phyloP scores from a whole-genome alignment of 768 basidiomycete species.

The Erythrobasidium yunnanense region DNA sequence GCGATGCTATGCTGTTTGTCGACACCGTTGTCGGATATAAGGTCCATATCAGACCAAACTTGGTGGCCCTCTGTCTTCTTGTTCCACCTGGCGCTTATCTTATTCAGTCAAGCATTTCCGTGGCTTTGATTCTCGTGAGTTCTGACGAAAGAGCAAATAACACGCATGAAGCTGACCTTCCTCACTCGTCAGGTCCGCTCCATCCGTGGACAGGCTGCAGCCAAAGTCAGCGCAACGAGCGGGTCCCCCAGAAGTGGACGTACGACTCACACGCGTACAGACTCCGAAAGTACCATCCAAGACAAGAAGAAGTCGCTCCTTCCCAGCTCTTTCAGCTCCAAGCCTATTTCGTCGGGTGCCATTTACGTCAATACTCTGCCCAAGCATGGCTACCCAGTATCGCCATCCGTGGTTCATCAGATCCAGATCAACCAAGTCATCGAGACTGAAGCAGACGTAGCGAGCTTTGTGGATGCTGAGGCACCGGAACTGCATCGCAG shows the following conservation, averaged over 20 bases:
- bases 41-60: neutral
- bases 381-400: neutral
- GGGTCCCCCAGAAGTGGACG: too few relatives aligned
- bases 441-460: neutral
- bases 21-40: conserved; percentile 7
- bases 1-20: conserved; percentile 4
- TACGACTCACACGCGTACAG: conserved; percentile 2
- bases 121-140: conserved; percentile 9
- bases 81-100: neutral
- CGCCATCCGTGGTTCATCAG: conserved; percentile 16
- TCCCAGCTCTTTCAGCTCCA: neutral
- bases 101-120: neutral
- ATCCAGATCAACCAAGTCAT: neutral
- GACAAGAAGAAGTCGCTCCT: neutral
- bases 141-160: too few relatives aligned
- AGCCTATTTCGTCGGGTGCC: neutral
- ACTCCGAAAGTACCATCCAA: neutral
- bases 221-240: too few relatives aligned
- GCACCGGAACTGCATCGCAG: neutral
- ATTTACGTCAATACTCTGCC: neutral
- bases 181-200: too few relatives aligned
- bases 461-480: neutral
- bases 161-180: too few relatives aligned
- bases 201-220: too few relatives aligned
- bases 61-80: neutral